Base-by-base conservation (phyloP, 75 land plant species). In the Isoetes taiwanensis region DNA sequence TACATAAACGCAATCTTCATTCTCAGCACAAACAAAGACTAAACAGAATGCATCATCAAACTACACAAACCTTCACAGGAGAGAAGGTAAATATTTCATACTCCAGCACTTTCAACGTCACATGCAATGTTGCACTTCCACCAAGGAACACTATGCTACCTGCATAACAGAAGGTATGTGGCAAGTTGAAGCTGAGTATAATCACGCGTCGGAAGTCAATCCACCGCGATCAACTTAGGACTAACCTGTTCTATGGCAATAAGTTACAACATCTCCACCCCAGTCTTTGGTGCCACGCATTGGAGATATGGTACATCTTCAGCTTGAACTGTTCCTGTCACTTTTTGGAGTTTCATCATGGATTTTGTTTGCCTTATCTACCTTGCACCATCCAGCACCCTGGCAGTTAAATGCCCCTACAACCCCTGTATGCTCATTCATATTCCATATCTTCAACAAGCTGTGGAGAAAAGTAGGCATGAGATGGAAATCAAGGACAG, bases 401-500 rank as follows among this genome's bases (percentile, higher is more conserved):
- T 91, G 97, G 76, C 97, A 91, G 53, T 91, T 91, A 79, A 87
- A 91, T 31, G 74, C 77, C 16, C 89, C 97, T 8, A 91, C 14
- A 17, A 87, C 76, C 23, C 97, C 97, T 1, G 85, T 76, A 73
- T 66, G 79, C 55, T 77, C 81, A 79, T 86, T 91, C 82, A 79
- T 54, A 69, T 87, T 91, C 97, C 97, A 90, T 46, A 90, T 90
- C 75, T 90, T 90, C 61, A 90, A 52, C 67, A 90, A 48, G 65
- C 97, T 90, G 78, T 39, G 81, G 55, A 57, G 14, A 12, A 11
- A 17, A 58, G 42, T n/a, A n/a, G n/a, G n/a, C n/a, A n/a, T n/a
- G n/a, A n/a, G n/a, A n/a, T n/a, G n/a, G n/a, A n/a, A n/a, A n/a
- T n/a, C n/a, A n/a, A n/a, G n/a, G n/a, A n/a, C n/a, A n/a, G n/a